Evolutionary conservation across 176 grass and related monocot genomes (phyloP).

Genomic region (Carex pumila): DNA sequence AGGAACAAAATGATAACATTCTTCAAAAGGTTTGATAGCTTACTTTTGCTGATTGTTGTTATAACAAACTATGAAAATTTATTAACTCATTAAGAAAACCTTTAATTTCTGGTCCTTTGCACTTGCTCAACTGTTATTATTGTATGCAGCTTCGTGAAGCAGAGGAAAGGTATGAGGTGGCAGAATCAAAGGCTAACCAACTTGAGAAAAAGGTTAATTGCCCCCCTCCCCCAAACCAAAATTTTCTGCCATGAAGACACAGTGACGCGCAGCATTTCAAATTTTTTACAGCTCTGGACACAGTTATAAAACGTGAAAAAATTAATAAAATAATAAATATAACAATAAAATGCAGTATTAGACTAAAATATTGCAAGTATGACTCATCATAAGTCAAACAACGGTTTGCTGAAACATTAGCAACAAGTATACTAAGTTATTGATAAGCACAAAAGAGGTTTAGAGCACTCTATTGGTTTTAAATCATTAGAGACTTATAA

Average conservation of each 20-base stretch:
- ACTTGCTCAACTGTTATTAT: slow-evolving; percentile 18
- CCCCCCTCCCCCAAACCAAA: background rate
- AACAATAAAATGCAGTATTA: too few species aligned
- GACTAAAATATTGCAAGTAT: too few species aligned
- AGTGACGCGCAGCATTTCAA: too few species aligned
- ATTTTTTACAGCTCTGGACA: too few species aligned
- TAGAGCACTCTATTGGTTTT: too few species aligned
- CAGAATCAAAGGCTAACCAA: slow-evolving; percentile 43
- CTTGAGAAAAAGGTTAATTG: slow-evolving; percentile 49
- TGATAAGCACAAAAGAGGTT: too few species aligned
- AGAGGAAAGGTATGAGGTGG: slow-evolving; percentile 71
- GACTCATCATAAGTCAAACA: too few species aligned
- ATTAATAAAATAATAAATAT: too few species aligned
- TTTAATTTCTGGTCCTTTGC: slow-evolving; percentile 19
- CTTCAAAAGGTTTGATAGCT: slow-evolving; percentile 54
- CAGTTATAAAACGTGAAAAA: too few species aligned
- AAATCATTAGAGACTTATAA: too few species aligned
- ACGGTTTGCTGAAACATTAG: too few species aligned
- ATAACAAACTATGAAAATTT: background rate
- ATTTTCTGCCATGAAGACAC: background rate
- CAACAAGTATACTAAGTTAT: too few species aligned
- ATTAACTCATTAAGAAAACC: slow-evolving; percentile 16
- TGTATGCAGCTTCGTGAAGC: slow-evolving; percentile 41
- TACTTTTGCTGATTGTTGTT: slow-evolving; percentile 11
- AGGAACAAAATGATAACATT: slow-evolving; percentile 64